Evolutionary conservation across 2,329 filamentous ascomycete genomes (phyloP).

Genomic region (Colletotrichum sp.): DNA sequence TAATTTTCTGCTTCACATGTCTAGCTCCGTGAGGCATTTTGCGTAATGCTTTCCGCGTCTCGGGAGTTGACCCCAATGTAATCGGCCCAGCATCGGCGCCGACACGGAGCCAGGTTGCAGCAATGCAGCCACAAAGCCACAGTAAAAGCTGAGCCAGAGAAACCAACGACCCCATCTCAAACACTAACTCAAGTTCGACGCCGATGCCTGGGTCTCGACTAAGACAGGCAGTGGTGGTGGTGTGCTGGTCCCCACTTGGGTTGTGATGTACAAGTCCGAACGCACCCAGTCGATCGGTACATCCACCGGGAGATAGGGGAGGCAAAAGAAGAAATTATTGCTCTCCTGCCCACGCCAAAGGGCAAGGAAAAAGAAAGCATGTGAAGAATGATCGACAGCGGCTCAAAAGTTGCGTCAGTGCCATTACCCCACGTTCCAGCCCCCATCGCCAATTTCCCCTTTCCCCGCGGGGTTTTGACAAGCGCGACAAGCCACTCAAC

Average conservation of each 20-base stretch:
- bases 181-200: background rate
- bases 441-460: background rate
- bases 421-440: conserved; percentile 2
- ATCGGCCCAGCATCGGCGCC: background rate
- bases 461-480: background rate
- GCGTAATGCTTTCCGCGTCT: background rate
- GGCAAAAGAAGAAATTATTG: background rate
- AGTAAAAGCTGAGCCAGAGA: background rate
- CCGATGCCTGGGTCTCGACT: background rate
- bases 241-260: background rate
- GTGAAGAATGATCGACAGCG: conserved; percentile 11
- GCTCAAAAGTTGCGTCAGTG: background rate
- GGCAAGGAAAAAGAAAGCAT: background rate
- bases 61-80: background rate
- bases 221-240: background rate
- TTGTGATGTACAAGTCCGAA: background rate
- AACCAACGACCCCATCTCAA: background rate
- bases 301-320: background rate
- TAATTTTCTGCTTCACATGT: background rate
- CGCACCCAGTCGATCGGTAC: background rate
- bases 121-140: background rate
- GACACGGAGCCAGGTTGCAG: background rate
- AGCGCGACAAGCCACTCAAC: background rate
- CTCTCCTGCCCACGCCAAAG: background rate
- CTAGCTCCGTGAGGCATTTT: background rate